phyloP scores from a whole-genome alignment of 164 flowering plant species.

The Vitis labrusca region DNA sequence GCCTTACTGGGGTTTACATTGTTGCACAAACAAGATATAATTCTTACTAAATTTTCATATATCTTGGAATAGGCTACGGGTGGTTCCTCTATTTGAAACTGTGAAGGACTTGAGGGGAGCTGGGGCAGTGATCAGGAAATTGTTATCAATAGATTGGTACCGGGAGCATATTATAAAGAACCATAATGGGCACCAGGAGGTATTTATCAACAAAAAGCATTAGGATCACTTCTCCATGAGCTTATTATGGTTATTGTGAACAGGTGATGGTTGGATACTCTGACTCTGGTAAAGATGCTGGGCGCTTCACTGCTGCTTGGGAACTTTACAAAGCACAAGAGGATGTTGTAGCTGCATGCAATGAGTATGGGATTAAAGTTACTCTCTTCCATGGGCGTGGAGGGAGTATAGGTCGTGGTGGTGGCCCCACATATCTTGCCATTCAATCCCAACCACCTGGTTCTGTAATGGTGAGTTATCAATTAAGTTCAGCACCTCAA shows the following conservation, averaged over 20 bases:
- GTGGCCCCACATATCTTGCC: slow-evolving; percentile 96
- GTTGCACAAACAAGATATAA: neutral
- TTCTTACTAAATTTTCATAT: neutral
- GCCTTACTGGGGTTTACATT: neutral
- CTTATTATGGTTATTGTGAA: slow-evolving; percentile 14
- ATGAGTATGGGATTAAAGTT: slow-evolving; percentile 80
- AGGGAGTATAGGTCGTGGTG: slow-evolving; percentile 97
- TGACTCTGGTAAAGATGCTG: slow-evolving; percentile 96
- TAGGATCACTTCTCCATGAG: slow-evolving; percentile 5
- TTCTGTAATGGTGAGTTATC: slow-evolving; percentile 53
- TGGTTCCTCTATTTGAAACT: slow-evolving; percentile 96
- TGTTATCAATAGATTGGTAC: slow-evolving; percentile 92
- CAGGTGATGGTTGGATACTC: slow-evolving; percentile 99
- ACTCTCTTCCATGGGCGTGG: slow-evolving; percentile 99
- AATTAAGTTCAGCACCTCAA: neutral
- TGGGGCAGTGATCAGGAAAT: slow-evolving; percentile 82
- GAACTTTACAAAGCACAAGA: slow-evolving; percentile 97
- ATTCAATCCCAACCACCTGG: slow-evolving; percentile 99
- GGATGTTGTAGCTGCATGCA: slow-evolving; percentile 93
- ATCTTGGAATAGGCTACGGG: slow-evolving; percentile 61
- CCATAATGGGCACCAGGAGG: slow-evolving; percentile 96
- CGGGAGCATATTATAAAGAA: slow-evolving; percentile 72
- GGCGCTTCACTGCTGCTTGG: slow-evolving; percentile 97
- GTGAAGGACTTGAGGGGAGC: slow-evolving; percentile 90
- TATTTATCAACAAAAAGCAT: slow-evolving; percentile 10